Conservation (phyloP, 495 filamentous ascomycete genomes). For the Pyronema domesticum region DNA sequence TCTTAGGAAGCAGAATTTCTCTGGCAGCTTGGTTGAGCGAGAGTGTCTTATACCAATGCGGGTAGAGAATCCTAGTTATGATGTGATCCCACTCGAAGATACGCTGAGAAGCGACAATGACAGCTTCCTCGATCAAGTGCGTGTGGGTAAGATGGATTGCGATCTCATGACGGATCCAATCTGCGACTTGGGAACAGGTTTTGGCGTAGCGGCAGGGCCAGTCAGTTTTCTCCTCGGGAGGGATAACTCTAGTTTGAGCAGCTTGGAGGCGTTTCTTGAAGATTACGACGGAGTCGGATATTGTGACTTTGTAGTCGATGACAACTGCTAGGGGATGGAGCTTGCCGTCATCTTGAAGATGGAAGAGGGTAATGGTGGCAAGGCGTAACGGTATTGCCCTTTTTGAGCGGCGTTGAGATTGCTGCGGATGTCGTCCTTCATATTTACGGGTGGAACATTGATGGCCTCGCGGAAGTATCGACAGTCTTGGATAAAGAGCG, state of each 20-base stretch:
- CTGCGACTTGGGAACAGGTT: slow-evolving; percentile 31
- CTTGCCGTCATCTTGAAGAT: slow-evolving; percentile 28
- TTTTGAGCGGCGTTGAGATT: neutral
- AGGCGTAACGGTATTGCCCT: slow-evolving; percentile 11
- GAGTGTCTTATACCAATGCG: slow-evolving; percentile 35
- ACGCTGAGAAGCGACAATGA: slow-evolving; percentile 32
- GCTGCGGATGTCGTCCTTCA: slow-evolving; percentile 15
- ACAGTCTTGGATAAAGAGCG: slow-evolving; percentile 31
- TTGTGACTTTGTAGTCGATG: slow-evolving; percentile 28
- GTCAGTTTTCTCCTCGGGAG: slow-evolving; percentile 27
- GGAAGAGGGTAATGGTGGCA: slow-evolving; percentile 31
- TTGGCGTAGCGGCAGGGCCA: slow-evolving; percentile 39
- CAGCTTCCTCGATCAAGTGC: slow-evolving; percentile 33
- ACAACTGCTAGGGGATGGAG: slow-evolving; percentile 34
- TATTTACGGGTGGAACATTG: slow-evolving; percentile 12
- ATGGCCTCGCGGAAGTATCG: slow-evolving; percentile 31
- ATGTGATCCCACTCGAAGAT: slow-evolving; percentile 27
- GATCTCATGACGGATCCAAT: slow-evolving; percentile 35
- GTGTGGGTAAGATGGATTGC: slow-evolving; percentile 30
- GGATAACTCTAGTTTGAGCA: slow-evolving; percentile 15
- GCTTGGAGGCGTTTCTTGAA: slow-evolving; percentile 29
- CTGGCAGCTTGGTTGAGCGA: slow-evolving; percentile 34
- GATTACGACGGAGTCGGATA: slow-evolving; percentile 30
- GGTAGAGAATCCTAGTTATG: slow-evolving; percentile 28
- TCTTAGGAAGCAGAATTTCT: slow-evolving; percentile 28